Evolutionary conservation across 2,329 filamentous ascomycete genomes (phyloP).

Genomic region (Cladosporium halotolerans): DNA sequence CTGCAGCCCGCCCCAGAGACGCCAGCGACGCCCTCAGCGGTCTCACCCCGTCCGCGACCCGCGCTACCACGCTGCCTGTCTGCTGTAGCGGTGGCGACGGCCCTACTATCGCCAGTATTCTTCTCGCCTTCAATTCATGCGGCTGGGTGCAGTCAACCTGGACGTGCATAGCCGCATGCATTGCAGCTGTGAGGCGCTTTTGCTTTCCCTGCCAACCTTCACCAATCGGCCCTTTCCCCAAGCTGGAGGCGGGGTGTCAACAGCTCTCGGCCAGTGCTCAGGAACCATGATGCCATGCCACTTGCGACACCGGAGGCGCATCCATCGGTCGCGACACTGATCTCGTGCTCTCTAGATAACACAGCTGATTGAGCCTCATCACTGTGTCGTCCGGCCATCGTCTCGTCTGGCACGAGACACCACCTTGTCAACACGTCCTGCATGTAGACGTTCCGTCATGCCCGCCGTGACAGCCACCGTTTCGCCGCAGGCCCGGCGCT

Average conservation of each 20-base stretch:
- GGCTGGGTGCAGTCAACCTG: no score
- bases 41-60: background rate
- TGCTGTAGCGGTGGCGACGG: background rate
- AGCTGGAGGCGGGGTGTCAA: background rate
- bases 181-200: no score
- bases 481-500: constrained; percentile 35
- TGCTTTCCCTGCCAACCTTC: background rate
- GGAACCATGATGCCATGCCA: background rate
- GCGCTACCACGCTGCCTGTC: background rate
- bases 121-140: no score
- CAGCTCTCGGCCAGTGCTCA: background rate
- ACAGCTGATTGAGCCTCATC: no score
- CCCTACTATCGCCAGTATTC: no score
- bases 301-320: background rate
- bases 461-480: constrained; percentile 24
- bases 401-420: background rate
- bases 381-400: no score
- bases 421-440: background rate
- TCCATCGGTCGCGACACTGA: background rate
- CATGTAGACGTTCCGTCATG: constrained; percentile 9
- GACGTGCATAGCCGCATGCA: no score
- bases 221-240: constrained; percentile 4
- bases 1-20: background rate
- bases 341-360: no score
- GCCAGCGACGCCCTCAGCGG: background rate